A percentile compares a stretch with the other conserved stretches of the same genome.
These are phyloP conservation scores for Smittium culicis DNA, from an alignment of 371 early-diverging fungal species.

Conservation along the genomic window DNA sequence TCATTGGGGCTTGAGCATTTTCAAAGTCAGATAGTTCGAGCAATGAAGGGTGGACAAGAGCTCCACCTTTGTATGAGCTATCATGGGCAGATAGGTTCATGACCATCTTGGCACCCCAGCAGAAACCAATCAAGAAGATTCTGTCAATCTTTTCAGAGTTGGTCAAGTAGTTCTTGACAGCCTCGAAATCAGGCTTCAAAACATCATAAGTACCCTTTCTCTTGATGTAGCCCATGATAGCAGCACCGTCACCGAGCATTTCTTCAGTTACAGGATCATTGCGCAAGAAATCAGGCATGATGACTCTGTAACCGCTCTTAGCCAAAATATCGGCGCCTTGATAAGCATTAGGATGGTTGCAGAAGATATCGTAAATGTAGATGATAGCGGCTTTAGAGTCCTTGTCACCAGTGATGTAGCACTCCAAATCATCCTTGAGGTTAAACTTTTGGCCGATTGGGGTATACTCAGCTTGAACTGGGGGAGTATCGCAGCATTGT, in stretches of 20 bases:
- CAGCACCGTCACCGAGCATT: conserved; percentile 20
- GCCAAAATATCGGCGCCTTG: conserved; percentile 53
- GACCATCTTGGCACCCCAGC: conserved; percentile 47
- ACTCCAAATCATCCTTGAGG: conserved; percentile 28
- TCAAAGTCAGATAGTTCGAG: conserved; percentile 38
- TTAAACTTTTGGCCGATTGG: conserved; percentile 37
- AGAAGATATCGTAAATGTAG: conserved; percentile 35
- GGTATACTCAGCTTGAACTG: conserved; percentile 41
- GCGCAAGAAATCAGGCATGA: conserved; percentile 50
- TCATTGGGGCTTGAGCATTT: conserved; percentile 38
- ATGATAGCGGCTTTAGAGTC: conserved; percentile 29
- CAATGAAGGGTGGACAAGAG: conserved; percentile 47
- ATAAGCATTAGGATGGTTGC: conserved; percentile 36
- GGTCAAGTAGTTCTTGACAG: conserved; percentile 31
- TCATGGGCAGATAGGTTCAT: conserved; percentile 20
- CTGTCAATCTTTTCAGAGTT: conserved; percentile 27
- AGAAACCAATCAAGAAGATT: conserved; percentile 45
- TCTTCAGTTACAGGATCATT: conserved; percentile 32
- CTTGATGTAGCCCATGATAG: conserved; percentile 28
- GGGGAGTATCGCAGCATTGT: conserved; percentile 48
- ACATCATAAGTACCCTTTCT: conserved; percentile 27
- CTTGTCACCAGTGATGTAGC: conserved; percentile 27
- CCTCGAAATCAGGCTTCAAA: conserved; percentile 27
- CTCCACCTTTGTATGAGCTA: conserved; percentile 33
- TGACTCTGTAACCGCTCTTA: conserved; percentile 41